These are phyloP conservation scores for Trapa bicornis DNA, from an alignment of 345 rosid species.

Conservation along the genomic window DNA sequence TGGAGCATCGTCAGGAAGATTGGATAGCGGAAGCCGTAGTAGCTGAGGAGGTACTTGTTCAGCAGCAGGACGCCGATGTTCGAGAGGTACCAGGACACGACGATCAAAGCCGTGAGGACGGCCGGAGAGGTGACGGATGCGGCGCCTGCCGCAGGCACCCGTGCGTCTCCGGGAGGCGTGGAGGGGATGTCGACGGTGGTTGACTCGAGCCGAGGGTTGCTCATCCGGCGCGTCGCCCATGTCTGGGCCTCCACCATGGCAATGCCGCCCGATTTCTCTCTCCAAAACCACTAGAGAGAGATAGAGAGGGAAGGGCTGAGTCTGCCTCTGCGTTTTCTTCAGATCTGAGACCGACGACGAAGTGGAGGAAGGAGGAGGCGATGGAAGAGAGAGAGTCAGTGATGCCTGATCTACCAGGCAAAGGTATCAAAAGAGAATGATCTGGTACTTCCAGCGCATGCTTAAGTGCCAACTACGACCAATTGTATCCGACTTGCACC, in stretches of 20 bases:
- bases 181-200: conserved; percentile 64
- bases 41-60: conserved; percentile 87
- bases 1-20: conserved; percentile 89
- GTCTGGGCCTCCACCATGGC: conserved; percentile 92
- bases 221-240: conserved; percentile 96
- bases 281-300: conserved; percentile 13
- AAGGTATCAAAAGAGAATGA: neutral
- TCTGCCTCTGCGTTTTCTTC: conserved; percentile 5
- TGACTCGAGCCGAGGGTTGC: conserved; percentile 70
- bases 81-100: conserved; percentile 85
- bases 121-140: conserved; percentile 33
- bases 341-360: conserved; percentile 25
- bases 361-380: neutral
- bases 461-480: neutral
- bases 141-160: conserved; percentile 24
- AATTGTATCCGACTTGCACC: neutral
- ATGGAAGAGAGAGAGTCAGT: neutral
- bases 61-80: conserved; percentile 91
- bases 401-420: neutral
- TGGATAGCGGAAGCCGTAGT: conserved; percentile 83
- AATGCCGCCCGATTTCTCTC: conserved; percentile 13
- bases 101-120: conserved; percentile 51
- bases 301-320: neutral
- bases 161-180: conserved; percentile 69
- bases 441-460: neutral